Evolutionary conservation across 2,329 filamentous ascomycete species (phyloP), one percentile per base, ranked within the genome.

Genomic region (Calonectria henricotiae): DNA sequence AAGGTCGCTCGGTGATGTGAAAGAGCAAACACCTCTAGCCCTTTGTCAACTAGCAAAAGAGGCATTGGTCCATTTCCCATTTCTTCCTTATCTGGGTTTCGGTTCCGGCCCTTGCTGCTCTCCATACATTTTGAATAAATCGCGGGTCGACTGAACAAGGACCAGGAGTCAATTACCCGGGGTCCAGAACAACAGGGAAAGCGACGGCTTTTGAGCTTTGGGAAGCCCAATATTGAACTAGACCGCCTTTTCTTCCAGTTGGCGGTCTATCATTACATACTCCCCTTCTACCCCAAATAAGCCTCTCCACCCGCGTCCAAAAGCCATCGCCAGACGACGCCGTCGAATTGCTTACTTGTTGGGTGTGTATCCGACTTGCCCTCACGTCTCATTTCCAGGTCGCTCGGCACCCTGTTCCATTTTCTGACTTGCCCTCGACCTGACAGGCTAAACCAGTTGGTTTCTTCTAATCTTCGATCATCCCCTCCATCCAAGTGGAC

Each of bases 221-320:
- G 49, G 37, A 25, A 20, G 25, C 49, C 35, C 69, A 27, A 58
- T 13, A 46, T 46, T 30, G 60, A n/a, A 65, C 70, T 75, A 78
- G 76, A 78, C 76, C 76, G 76, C 76, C 68, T 73, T 74, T 78
- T 77, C 78, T 79, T 79, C 79, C 79, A 80, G 80, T 80, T 79
- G 78, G 78, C 76, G 73, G 73, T 65, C 68, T 66, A 76, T 74
- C 67, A 80, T 80, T 80, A 79, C 76, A 73, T 73, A 77, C 71
- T 75, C 68, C 63, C 73, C 32, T 25, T 39, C 39, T 41, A 13
- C 46, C 58, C 63, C n/a, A n/a, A 61, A 25, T 54, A 63, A 61
- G 44, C n/a, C 63, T 37, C 63, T 65, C 41, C 30, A 41, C 44
- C 55, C 49, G 51, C 39, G 9, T 67, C 61, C 54, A 17, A 27